These are phyloP conservation scores for Rhodomyrtus psidioides DNA, from an alignment of 441 rosid genomes.

Conservation along the genomic window DNA sequence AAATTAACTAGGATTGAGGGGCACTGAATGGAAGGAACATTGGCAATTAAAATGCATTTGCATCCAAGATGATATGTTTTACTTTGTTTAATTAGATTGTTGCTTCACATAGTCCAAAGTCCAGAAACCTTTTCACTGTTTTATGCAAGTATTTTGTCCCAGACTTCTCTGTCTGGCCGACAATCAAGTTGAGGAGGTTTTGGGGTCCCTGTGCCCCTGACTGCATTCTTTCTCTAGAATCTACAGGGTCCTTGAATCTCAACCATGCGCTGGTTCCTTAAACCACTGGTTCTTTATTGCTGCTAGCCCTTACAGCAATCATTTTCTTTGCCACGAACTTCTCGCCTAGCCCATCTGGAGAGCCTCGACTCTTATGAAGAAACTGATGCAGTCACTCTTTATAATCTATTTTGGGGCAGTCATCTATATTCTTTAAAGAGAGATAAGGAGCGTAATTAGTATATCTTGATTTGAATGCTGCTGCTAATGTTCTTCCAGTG, in stretches of 20 bases:
- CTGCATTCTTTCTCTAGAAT: not conserved
- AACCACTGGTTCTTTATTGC: not conserved
- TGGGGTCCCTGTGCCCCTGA: not conserved
- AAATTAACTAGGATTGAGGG: not conserved
- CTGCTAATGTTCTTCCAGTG: not conserved
- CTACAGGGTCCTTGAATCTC: not conserved
- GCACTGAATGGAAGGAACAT: not conserved
- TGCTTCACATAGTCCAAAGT: not conserved
- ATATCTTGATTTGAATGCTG: not conserved
- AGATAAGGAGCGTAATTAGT: not conserved
- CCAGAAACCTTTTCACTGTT: not conserved
- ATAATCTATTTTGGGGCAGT: not conserved
- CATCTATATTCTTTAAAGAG: not conserved
- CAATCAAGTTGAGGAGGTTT: not conserved
- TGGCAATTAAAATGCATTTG: not conserved
- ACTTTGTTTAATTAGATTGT: not conserved
- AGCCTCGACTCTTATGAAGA: not conserved
- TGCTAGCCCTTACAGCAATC: not conserved
- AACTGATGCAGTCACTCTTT: not conserved
- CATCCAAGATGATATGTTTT: not conserved
- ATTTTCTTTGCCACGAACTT: not conserved
- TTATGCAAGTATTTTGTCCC: not conserved
- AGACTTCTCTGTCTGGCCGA: not conserved
- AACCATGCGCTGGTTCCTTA: not conserved
- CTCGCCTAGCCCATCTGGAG: not conserved